A percentile compares a stretch with the other conserved stretches of the same genome.
Evolutionary conservation across 2,329 filamentous ascomycete species (phyloP).

Genomic region (Fusarium begoniae): DNA sequence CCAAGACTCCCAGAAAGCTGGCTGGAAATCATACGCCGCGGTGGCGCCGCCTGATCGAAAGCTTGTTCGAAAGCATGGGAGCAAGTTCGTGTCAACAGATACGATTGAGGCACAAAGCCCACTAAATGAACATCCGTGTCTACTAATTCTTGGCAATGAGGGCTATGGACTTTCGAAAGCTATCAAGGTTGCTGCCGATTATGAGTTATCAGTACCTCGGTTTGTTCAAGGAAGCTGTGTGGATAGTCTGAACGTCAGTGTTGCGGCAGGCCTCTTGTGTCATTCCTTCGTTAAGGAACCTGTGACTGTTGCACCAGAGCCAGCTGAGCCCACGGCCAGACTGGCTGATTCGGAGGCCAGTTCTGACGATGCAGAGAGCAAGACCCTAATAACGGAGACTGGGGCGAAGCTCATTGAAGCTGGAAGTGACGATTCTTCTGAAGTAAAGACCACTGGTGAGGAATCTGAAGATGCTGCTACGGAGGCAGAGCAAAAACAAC

Average conservation of each 20-base stretch:
- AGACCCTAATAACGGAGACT: background rate
- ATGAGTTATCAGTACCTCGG: slow-evolving; percentile 71
- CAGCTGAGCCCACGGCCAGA: background rate
- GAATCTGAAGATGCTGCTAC: background rate
- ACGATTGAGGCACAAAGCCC: slow-evolving; percentile 62
- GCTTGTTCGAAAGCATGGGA: slow-evolving; percentile 46
- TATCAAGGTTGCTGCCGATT: slow-evolving; percentile 73
- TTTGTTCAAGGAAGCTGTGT: slow-evolving; percentile 65
- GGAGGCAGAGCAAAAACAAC: background rate
- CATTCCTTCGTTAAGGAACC: slow-evolving; percentile 68
- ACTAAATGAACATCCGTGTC: slow-evolving; percentile 69
- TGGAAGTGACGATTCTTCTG: background rate
- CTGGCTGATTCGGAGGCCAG: background rate
- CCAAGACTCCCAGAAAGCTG: slow-evolving; percentile 69
- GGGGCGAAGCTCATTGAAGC: background rate
- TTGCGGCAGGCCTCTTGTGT: slow-evolving; percentile 81
- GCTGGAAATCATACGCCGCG: slow-evolving; percentile 87
- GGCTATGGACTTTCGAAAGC: slow-evolving; percentile 75
- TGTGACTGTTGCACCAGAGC: slow-evolving; percentile 16
- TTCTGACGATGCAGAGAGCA: background rate
- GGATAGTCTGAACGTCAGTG: slow-evolving; percentile 93
- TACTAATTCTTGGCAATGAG: slow-evolving; percentile 86
- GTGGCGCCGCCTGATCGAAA: slow-evolving; percentile 59
- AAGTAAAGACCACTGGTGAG: background rate
- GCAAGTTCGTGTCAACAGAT: slow-evolving; percentile 60